phyloP scores from a whole-genome alignment of 192 early-diverging fungal species.

The Coemansia sp. region DNA sequence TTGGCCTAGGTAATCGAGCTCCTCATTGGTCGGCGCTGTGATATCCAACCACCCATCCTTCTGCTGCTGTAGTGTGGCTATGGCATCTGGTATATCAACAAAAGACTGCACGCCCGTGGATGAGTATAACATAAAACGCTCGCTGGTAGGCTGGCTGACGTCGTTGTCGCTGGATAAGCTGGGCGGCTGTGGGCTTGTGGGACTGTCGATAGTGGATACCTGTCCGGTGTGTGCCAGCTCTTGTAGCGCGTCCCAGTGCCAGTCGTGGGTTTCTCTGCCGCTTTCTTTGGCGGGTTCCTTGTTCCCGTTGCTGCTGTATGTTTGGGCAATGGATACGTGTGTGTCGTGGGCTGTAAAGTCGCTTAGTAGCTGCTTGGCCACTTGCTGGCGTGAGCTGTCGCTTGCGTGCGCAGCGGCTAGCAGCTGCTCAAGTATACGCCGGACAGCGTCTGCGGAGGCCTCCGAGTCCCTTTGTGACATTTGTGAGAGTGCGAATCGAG shows the following conservation, averaged over 20 bases:
- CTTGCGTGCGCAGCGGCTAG: background rate
- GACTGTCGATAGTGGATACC: background rate
- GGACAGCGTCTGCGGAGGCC: background rate
- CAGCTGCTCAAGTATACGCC: background rate
- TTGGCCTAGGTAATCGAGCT: slow-evolving; percentile 59
- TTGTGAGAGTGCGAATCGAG: background rate
- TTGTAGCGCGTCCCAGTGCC: slow-evolving; percentile 1
- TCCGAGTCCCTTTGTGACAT: no score
- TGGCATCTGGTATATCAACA: background rate
- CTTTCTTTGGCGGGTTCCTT: background rate
- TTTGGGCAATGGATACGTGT: background rate
- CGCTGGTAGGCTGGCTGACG: background rate
- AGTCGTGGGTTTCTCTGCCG: background rate
- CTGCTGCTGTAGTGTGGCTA: background rate
- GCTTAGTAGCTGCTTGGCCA: background rate
- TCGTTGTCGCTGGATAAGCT: no score
- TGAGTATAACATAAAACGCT: background rate
- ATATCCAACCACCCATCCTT: slow-evolving; percentile 57
- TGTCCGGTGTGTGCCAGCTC: slow-evolving; percentile 3
- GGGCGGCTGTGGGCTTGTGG: background rate
- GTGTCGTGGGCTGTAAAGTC: background rate
- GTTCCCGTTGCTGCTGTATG: background rate
- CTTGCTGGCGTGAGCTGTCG: background rate
- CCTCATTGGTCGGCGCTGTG: slow-evolving; percentile 59
- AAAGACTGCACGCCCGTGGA: background rate